phyloP scores from a whole-genome alignment of 75 land plant species.

The Pseudotsuga menziesii region DNA sequence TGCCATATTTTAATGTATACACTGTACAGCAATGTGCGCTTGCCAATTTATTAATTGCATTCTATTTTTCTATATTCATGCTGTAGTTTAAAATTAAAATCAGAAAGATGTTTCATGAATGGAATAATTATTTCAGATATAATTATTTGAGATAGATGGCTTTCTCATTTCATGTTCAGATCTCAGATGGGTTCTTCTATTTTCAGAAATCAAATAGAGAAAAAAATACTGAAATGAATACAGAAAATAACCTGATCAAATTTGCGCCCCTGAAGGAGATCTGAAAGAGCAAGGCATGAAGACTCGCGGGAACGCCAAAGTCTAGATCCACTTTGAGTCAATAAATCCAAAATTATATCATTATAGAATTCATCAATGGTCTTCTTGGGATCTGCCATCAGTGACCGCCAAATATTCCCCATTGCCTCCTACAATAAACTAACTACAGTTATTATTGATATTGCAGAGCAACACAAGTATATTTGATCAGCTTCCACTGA shows the following conservation, averaged over 20 bases:
- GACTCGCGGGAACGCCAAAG: conserved; percentile 98
- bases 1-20: too few species aligned
- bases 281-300: conserved; percentile 94
- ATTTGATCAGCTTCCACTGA: too few species aligned
- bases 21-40: too few species aligned
- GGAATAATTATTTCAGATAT: too few species aligned
- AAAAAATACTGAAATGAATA: conserved; percentile 2
- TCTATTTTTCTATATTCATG: too few species aligned
- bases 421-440: conserved; percentile 76
- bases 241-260: conserved; percentile 63
- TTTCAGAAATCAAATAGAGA: neutral
- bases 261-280: conserved; percentile 90
- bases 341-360: conserved; percentile 77
- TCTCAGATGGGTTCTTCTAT: neutral
- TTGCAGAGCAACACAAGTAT: too few species aligned
- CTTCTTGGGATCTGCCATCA: conserved; percentile 90
- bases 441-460: too few species aligned
- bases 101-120: too few species aligned
- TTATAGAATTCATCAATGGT: conserved; percentile 82
- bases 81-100: too few species aligned
- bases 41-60: too few species aligned
- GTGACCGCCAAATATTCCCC: conserved; percentile 96
- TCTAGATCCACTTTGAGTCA: conserved; percentile 84
- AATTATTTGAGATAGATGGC: too few species aligned
- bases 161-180: too few species aligned